A percentile compares a stretch with the other conserved stretches of the same genome.
phyloP scores from a whole-genome alignment of 2,329 filamentous ascomycete species.

The Xylariaceae sp. region DNA sequence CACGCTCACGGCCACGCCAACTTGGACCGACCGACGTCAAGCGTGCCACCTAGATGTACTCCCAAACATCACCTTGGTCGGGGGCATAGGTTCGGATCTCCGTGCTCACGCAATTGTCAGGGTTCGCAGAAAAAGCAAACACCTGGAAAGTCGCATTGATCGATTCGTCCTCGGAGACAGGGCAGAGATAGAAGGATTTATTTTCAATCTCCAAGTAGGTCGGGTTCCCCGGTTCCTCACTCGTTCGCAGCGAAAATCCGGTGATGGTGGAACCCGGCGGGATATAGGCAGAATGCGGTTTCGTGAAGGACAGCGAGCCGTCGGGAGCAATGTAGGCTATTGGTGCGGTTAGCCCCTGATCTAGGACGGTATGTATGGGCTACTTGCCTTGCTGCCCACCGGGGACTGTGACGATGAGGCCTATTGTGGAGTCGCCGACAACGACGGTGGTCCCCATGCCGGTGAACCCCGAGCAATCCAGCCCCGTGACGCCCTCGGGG shows the following conservation, averaged over 20 bases:
- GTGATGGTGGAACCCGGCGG: neutral
- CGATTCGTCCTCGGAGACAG: neutral
- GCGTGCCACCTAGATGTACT: no score
- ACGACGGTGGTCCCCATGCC: neutral
- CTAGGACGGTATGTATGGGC: neutral
- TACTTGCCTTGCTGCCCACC: neutral
- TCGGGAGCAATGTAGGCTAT: neutral
- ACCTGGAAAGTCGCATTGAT: no score
- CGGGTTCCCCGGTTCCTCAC: neutral
- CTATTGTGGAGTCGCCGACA: neutral
- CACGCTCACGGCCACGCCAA: no score
- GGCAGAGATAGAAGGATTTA: neutral
- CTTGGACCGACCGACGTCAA: no score
- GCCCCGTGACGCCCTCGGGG: neutral
- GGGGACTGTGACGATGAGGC: neutral
- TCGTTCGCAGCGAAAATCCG: neutral
- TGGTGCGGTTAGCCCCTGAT: neutral
- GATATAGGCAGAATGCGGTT: neutral
- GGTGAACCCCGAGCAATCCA: neutral
- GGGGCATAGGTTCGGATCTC: no score
- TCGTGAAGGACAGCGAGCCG: neutral
- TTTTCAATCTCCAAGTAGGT: neutral
- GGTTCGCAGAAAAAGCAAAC: no score
- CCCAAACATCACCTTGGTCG: no score
- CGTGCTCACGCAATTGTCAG: no score